Conservation (phyloP, 2,329 filamentous ascomycete species). For the Talaromyces marneffei region DNA sequence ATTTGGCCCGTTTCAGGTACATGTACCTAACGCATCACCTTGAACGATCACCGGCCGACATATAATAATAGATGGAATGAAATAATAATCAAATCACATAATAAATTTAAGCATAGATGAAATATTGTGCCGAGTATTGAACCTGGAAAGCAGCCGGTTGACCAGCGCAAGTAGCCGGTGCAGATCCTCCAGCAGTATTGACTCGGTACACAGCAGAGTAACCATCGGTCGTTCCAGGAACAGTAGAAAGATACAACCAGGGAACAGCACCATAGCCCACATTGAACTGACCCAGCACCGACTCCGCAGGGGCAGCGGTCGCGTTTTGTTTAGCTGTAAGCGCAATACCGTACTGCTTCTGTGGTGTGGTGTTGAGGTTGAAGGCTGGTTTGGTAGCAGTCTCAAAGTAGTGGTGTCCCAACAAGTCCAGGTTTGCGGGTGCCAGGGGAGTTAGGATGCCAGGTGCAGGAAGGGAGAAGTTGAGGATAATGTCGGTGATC, state of each 20-base stretch:
- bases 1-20: not conserved
- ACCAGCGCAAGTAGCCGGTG: slow-evolving; percentile 67
- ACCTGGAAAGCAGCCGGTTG: slow-evolving; percentile 61
- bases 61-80: not conserved
- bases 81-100: not conserved
- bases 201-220: slow-evolving; percentile 76
- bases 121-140: slow-evolving; percentile 77
- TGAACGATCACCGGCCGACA: not conserved
- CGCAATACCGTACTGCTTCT: slow-evolving; percentile 48
- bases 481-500: slow-evolving; percentile 63
- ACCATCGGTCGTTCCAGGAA: slow-evolving; percentile 52
- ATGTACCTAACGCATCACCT: not conserved
- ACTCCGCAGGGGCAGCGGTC: slow-evolving; percentile 57
- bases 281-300: slow-evolving; percentile 52
- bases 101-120: slow-evolving; percentile 45
- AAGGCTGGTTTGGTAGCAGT: slow-evolving; percentile 69
- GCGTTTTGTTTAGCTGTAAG: slow-evolving; percentile 58
- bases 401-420: slow-evolving; percentile 77
- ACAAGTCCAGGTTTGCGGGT: slow-evolving; percentile 58
- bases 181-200: slow-evolving; percentile 72
- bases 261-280: slow-evolving; percentile 63
- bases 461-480: slow-evolving; percentile 52
- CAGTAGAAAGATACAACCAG: slow-evolving; percentile 66
- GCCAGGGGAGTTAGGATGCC: slow-evolving; percentile 29
- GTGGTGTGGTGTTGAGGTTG: slow-evolving; percentile 58